Conservation (phyloP, 345 rosid species). For the Camelina hispida region DNA sequence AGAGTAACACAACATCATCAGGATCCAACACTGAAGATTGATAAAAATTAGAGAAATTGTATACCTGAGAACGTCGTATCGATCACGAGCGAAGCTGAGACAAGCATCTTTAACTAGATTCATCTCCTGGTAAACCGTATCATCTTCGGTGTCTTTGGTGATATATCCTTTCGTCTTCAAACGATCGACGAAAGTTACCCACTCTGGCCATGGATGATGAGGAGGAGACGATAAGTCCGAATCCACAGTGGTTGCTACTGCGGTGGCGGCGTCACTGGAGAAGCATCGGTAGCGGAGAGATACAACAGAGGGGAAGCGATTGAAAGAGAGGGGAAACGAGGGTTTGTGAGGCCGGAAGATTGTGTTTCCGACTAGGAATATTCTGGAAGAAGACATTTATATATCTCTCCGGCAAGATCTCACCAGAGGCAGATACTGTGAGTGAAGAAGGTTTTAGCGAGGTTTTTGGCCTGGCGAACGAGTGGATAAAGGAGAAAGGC, state of each 20-base stretch:
- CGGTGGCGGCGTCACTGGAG: slow-evolving; percentile 44
- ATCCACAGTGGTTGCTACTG: slow-evolving; percentile 15
- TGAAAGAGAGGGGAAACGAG: slow-evolving; percentile 35
- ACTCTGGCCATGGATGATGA: slow-evolving; percentile 91
- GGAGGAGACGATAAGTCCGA: not conserved
- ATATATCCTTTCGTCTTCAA: slow-evolving; percentile 75
- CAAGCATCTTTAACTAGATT: slow-evolving; percentile 72
- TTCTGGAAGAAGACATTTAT: slow-evolving; percentile 57
- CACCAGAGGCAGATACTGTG: slow-evolving; percentile 14
- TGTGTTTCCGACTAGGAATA: slow-evolving; percentile 49
- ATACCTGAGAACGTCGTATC: slow-evolving; percentile 80
- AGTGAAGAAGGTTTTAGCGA: slow-evolving; percentile 35
- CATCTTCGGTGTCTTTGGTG: slow-evolving; percentile 38
- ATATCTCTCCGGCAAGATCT: slow-evolving; percentile 19
- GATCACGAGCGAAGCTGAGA: slow-evolving; percentile 87
- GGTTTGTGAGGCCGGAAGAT: slow-evolving; percentile 49
- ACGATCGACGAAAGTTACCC: slow-evolving; percentile 77
- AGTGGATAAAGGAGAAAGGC: slow-evolving; percentile 31
- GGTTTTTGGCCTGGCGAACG: slow-evolving; percentile 33
- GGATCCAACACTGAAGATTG: not conserved
- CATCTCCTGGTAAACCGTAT: slow-evolving; percentile 55
- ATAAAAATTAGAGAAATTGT: not conserved
- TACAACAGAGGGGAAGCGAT: slow-evolving; percentile 27
- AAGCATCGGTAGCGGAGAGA: slow-evolving; percentile 41
- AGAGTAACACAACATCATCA: not conserved